Base-by-base conservation (phyloP, 345 rosid genomes). In the Euphorbia peplus region DNA sequence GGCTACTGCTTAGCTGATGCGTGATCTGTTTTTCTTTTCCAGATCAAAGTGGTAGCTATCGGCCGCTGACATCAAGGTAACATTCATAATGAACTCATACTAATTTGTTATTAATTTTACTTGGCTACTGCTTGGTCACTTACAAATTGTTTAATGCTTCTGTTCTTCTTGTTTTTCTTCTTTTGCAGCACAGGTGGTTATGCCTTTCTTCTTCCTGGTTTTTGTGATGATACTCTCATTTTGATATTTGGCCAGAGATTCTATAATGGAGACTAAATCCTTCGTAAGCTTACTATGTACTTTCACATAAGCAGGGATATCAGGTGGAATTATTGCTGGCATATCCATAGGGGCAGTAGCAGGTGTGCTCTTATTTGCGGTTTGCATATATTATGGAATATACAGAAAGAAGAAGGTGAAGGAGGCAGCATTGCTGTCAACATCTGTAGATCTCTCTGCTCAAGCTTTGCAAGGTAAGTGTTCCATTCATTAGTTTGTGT, bases 261-360 rank as follows among this genome's bases (percentile, higher is more conserved):
- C 54, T 68, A 48, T 56, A 66, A 50, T 50, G 55, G 51, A 70
- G 68, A 39, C 8, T 67, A 53, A 28, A 63, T 69, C 30, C 67
- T 64, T 50, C 37, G 58, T 73, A 53, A 70, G 68, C 78, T 78
- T 70, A 66, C 61, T 10, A 48, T 53, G 66, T 66, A 12, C 67
- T 63, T 60, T 60, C 76, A n/a, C 65, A 50, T 71, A 59, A 81
- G 79, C 88, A 89, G 92, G 95, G 71, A 24, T 82, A 47, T 69
- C 81, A 18, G 83, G 71, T 67, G 96, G 97, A 75, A 80, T 35
- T 73, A 83, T 91, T 54, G 90, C 82, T 63, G 92, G 90, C 74
- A 87, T 95, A 66, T 72, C 76, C 37, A 19, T 84, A 35, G 96
- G 81, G 68, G 89, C 71, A 51, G 76, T 79, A 51, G 80, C 72